Percentiles rank a stretch among this genome's conserved stretches.
Evolutionary conservation across 306 rosid species (phyloP).

Genomic region (Carpinus fangiana): DNA sequence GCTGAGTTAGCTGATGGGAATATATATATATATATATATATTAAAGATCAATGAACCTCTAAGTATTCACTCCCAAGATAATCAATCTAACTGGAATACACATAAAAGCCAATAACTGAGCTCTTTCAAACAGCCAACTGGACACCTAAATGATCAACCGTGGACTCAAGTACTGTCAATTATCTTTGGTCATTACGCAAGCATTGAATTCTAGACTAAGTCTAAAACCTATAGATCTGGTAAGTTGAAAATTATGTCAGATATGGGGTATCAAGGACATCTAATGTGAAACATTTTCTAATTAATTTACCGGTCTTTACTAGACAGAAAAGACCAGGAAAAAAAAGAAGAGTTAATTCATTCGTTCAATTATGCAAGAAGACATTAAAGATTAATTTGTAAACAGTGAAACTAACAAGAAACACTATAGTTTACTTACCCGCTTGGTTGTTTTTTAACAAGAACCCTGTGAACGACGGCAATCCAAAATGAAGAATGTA

Average conservation of each 20-base stretch:
- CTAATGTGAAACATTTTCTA: neutral
- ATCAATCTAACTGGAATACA: neutral
- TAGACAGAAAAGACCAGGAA: slow-evolving; percentile 11
- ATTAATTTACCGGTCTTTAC: neutral
- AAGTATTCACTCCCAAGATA: neutral
- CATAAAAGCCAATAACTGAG: neutral
- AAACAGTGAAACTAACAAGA: slow-evolving; percentile 15
- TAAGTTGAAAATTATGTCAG: neutral
- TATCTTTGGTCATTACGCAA: neutral
- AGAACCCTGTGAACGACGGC: slow-evolving; percentile 76
- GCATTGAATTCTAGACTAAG: neutral
- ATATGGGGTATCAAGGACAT: neutral
- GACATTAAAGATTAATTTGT: slow-evolving; percentile 12
- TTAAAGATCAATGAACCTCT: neutral
- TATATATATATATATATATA: neutral
- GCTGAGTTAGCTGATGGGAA: neutral
- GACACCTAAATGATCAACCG: neutral
- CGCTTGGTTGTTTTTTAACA: slow-evolving; percentile 54
- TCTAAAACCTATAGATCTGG: neutral
- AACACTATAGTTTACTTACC: slow-evolving; percentile 37
- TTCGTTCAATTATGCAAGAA: slow-evolving; percentile 12
- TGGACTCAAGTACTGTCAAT: neutral
- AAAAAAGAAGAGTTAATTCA: neutral
- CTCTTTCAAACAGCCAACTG: neutral
- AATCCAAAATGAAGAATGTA: slow-evolving; percentile 94